Evolutionary conservation across 257 asterid genomes (phyloP).

Genomic region (Linaria vulgaris): DNA sequence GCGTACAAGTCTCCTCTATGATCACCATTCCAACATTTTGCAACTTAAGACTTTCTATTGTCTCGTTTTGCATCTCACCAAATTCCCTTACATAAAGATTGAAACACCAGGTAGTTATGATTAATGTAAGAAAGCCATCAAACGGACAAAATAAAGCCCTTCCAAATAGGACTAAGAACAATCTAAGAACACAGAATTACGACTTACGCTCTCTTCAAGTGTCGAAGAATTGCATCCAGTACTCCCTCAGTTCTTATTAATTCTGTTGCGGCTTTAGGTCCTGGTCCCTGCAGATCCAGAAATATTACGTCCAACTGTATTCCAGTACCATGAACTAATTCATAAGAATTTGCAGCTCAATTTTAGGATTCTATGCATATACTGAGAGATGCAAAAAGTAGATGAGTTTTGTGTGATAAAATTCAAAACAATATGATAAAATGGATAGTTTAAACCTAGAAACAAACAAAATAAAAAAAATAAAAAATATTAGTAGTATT

Average conservation of each 20-base stretch:
- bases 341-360: background rate
- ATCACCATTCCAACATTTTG: background rate
- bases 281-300: constrained; percentile 70
- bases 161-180: constrained; percentile 10
- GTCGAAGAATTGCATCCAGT: constrained; percentile 72
- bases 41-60: background rate
- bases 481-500: too few species aligned
- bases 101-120: constrained; percentile 15
- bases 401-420: too few species aligned
- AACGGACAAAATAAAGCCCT: constrained; percentile 20
- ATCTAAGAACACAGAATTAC: constrained; percentile 11
- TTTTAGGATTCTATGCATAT: constrained; percentile 3
- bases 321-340: constrained; percentile 19
- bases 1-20: constrained; percentile 16
- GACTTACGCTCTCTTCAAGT: constrained; percentile 80
- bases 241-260: constrained; percentile 76
- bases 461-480: too few species aligned
- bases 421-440: constrained; percentile 9
- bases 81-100: constrained; percentile 1
- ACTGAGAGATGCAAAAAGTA: constrained; percentile 14
- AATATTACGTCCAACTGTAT: constrained; percentile 20
- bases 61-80: background rate
- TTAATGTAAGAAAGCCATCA: constrained; percentile 6
- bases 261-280: constrained; percentile 77
- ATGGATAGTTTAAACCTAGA: background rate